Evolutionary conservation across 2,329 filamentous ascomycete genomes (phyloP).

Genomic region (Hypoxylon sp.): DNA sequence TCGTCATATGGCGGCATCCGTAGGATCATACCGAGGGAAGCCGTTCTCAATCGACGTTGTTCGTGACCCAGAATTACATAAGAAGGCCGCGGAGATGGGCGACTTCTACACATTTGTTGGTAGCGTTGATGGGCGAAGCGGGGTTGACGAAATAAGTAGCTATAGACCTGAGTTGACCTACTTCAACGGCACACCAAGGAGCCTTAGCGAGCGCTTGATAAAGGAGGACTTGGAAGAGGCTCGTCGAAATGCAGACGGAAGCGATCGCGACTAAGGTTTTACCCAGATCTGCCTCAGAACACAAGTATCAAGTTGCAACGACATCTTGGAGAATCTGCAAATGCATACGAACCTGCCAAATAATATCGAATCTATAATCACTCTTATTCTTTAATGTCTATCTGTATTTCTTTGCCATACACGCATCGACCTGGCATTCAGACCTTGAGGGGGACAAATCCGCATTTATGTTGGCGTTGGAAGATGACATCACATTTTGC

Average conservation of each 20-base stretch:
- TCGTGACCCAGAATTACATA: slow-evolving; percentile 64
- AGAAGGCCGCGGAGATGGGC: slow-evolving; percentile 64
- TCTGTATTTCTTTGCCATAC: slow-evolving; percentile 20
- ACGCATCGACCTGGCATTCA: slow-evolving; percentile 26
- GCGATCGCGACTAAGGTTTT: slow-evolving; percentile 18
- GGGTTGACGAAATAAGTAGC: slow-evolving; percentile 64
- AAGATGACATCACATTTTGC: slow-evolving; percentile 20
- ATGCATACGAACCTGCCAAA: slow-evolving; percentile 1
- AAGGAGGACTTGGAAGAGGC: slow-evolving; percentile 62
- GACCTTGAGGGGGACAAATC: slow-evolving; percentile 11
- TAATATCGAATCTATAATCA: slow-evolving; percentile 9
- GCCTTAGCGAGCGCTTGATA: slow-evolving; percentile 65
- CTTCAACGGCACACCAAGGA: slow-evolving; percentile 62
- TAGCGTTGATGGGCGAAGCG: slow-evolving; percentile 66
- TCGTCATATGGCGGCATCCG: slow-evolving; percentile 59
- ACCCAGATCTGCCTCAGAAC: background rate
- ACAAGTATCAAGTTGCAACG: background rate
- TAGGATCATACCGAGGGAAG: slow-evolving; percentile 70
- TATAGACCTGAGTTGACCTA: slow-evolving; percentile 59
- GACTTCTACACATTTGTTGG: slow-evolving; percentile 68
- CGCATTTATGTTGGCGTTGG: slow-evolving; percentile 42
- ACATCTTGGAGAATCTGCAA: slow-evolving; percentile 6
- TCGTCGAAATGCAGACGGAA: slow-evolving; percentile 38
- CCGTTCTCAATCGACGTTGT: slow-evolving; percentile 69
- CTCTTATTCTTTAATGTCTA: slow-evolving; percentile 31